Base-by-base conservation (phyloP, 805 yeast genomes). In the Tetrapisispora namnaoensis region DNA sequence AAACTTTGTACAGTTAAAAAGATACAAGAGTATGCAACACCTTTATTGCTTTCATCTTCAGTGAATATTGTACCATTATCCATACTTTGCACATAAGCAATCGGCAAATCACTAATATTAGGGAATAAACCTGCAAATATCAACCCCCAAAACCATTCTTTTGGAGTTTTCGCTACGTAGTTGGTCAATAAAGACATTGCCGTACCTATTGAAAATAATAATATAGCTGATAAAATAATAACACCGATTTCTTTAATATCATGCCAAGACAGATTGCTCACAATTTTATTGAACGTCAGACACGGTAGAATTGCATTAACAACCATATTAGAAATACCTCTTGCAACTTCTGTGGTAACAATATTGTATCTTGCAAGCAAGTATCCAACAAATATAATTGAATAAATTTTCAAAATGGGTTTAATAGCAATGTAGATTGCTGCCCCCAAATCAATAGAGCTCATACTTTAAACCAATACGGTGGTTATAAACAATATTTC, bases 381-480 rank as follows among this genome's bases (percentile, higher is more conserved):
- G 54, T 71, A 83, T 11, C 96, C 96, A 14, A 80, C 66, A 4
- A 73, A 79, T 5, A 85, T 76, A 60, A 85, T 82, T 55, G 84
- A 67, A 58, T 86, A 84, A 54, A 87, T 84, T 65, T 88, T 88
- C 66, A 86, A 74, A 50, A 87, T 82, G n/a, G 96, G 96, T 69
- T 86, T 87, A 49, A 83, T 82, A 0, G 95, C 79, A 22, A 86
- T 75, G 67, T 83, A 87, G 6, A 88, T 82, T 36, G 86, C 79
- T 37, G 74, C 72, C 17, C 93, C 91, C 32, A 82, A 43, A 45
- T 45, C 48, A 13, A 45, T 17, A 1, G 49, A 42, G 21, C 41
- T 35, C 37, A 38, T 44, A 7, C 17, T 41, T 5, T 9, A n/a
- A n/a, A n/a, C n/a, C n/a, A n/a, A n/a, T n/a, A n/a, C n/a, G n/a